phyloP scores from a whole-genome alignment of 2,329 filamentous ascomycete genomes.

The Allantophomopsis lycopodina region DNA sequence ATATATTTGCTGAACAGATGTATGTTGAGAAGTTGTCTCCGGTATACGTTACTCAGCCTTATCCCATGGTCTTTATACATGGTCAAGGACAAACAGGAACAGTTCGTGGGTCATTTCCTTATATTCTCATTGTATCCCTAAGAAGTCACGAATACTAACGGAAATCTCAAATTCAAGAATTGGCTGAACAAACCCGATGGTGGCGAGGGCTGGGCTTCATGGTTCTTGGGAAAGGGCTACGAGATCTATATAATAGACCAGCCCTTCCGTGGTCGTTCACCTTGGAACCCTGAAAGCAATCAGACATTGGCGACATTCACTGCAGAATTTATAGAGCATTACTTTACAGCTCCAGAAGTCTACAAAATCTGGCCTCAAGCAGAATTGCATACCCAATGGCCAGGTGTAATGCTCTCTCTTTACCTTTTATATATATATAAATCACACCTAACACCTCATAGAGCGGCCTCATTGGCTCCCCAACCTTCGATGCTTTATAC shows the following conservation, averaged over 20 bases:
- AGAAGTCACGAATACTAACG: too few species aligned
- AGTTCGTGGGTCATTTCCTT: slow-evolving; percentile 4
- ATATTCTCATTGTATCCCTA: too few species aligned
- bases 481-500: slow-evolving; percentile 19
- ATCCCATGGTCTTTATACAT: slow-evolving; percentile 14
- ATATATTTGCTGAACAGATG: slow-evolving; percentile 25
- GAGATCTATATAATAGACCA: slow-evolving; percentile 25
- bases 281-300: background rate
- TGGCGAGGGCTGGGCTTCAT: slow-evolving; percentile 29
- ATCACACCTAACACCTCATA: background rate
- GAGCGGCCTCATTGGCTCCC: slow-evolving; percentile 10
- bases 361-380: slow-evolving; percentile 14
- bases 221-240: slow-evolving; percentile 30
- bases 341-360: background rate
- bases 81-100: slow-evolving; percentile 12
- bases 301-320: background rate
- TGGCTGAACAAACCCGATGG: slow-evolving; percentile 33
- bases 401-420: slow-evolving; percentile 6
- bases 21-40: slow-evolving; percentile 37
- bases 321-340: background rate
- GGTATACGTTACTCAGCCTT: background rate
- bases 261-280: slow-evolving; percentile 7
- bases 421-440: background rate
- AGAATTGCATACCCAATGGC: slow-evolving; percentile 24
- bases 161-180: slow-evolving; percentile 12